These are phyloP conservation scores for Paramecium sexaurelia DNA, from an alignment of 73 alveolate species.

Conservation along the genomic window DNA sequence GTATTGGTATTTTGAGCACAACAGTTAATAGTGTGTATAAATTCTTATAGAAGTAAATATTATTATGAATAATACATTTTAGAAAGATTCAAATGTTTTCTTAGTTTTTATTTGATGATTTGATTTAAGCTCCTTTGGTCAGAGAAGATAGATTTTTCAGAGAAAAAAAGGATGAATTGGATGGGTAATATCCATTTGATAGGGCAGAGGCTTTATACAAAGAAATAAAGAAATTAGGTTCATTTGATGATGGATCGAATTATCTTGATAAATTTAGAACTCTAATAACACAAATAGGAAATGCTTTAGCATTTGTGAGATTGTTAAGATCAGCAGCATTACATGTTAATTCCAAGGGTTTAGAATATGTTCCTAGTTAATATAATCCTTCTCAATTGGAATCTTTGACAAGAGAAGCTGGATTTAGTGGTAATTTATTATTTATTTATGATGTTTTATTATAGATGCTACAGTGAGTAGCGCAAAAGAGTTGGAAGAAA, in stretches of 20 bases:
- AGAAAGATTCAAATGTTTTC: constrained; percentile 81
- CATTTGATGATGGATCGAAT: constrained; percentile 82
- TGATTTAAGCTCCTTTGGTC: constrained; percentile 85
- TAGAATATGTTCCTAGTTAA: constrained; percentile 85
- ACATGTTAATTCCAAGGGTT: constrained; percentile 87
- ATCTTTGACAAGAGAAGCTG: constrained; percentile 74
- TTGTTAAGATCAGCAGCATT: constrained; percentile 93
- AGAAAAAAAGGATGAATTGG: constrained; percentile 88
- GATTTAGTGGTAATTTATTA: constrained; percentile 81
- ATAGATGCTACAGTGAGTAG: constrained; percentile 76
- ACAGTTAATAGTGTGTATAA: constrained; percentile 93
- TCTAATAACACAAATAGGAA: constrained; percentile 96
- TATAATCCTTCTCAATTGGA: constrained; percentile 67
- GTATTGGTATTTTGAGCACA: constrained; percentile 94
- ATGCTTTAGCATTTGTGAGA: constrained; percentile 95
- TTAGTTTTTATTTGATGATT: constrained; percentile 93
- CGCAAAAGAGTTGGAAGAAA: constrained; percentile 87
- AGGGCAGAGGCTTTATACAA: constrained; percentile 87
- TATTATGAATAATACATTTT: neutral
- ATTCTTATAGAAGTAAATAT: constrained; percentile 83
- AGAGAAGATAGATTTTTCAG: constrained; percentile 91
- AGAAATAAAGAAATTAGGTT: constrained; percentile 88
- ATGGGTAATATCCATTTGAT: constrained; percentile 91
- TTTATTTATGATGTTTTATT: neutral
- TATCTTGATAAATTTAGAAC: constrained; percentile 88